These are phyloP conservation scores for Botrytis cinerea DNA, from an alignment of 2,329 filamentous ascomycete species.

Conservation along the genomic window DNA sequence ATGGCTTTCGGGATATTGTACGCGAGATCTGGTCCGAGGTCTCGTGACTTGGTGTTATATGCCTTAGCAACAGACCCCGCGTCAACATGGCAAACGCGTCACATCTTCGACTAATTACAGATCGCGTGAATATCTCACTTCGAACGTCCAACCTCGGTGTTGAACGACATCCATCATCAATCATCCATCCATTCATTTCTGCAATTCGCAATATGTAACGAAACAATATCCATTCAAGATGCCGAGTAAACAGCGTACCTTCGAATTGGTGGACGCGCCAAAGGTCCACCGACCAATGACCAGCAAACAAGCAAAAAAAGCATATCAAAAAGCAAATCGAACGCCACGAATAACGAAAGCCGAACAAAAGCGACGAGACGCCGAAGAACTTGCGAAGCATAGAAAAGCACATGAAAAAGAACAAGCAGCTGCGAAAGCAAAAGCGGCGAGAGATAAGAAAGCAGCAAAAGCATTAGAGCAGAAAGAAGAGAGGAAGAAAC, in stretches of 20 bases:
- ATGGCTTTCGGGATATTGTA: background rate
- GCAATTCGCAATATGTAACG: background rate
- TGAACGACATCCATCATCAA: background rate
- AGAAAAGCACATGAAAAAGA: constrained; percentile 54
- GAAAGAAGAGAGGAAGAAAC: constrained; percentile 52
- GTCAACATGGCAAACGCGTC: constrained; percentile 1
- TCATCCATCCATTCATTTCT: background rate
- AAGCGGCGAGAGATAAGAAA: constrained; percentile 55
- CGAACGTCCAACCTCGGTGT: background rate
- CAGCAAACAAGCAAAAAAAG: constrained; percentile 51
- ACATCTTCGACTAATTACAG: background rate
- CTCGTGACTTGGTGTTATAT: background rate
- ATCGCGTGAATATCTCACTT: background rate
- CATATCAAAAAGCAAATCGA: constrained; percentile 47
- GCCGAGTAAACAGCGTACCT: constrained; percentile 32
- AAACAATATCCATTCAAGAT: background rate
- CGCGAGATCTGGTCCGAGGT: background rate
- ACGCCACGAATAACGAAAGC: constrained; percentile 47
- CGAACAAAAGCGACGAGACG: constrained; percentile 44
- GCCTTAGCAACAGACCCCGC: background rate
- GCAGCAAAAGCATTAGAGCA: constrained; percentile 54
- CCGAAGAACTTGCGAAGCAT: constrained; percentile 45
- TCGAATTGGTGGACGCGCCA: constrained; percentile 45
- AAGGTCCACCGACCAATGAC: constrained; percentile 49
- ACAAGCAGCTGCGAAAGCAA: constrained; percentile 55